A percentile compares a stretch with the other conserved stretches of the same genome.
Conservation (phyloP, 2,329 filamentous ascomycete species). For the Leptographium radiaticola region DNA sequence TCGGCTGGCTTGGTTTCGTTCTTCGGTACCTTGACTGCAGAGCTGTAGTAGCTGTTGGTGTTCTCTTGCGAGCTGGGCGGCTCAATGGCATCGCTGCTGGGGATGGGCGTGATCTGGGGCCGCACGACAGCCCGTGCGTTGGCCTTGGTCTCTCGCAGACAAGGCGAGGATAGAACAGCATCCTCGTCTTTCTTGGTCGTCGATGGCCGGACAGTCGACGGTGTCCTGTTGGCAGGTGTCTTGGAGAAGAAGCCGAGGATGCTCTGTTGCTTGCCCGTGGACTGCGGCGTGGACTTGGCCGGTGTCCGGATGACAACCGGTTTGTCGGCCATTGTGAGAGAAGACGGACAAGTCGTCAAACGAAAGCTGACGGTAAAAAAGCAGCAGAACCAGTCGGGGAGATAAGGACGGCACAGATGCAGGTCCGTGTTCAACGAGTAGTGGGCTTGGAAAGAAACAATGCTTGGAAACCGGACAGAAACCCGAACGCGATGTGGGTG, state of each 20-base stretch:
- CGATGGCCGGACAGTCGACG: constrained; percentile 15
- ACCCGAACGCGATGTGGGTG: no score
- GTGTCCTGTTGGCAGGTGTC: constrained; percentile 20
- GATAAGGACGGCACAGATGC: neutral
- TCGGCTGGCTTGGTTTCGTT: constrained; percentile 28
- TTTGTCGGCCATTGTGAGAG: constrained; percentile 16
- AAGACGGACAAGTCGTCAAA: neutral
- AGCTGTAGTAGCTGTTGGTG: constrained; percentile 33
- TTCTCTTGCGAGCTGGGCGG: constrained; percentile 58
- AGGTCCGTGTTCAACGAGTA: neutral
- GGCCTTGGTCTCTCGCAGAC: constrained; percentile 33
- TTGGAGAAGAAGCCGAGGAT: constrained; percentile 75
- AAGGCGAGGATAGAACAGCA: constrained; percentile 18
- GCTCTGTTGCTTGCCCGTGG: constrained; percentile 49
- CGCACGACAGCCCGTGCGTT: constrained; percentile 26
- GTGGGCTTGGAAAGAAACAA: neutral
- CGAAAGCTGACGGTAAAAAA: neutral
- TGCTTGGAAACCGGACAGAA: neutral
- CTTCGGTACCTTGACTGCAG: constrained; percentile 30
- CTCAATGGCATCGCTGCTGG: constrained; percentile 65
- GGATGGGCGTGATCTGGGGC: constrained; percentile 52
- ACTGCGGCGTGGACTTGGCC: constrained; percentile 23
- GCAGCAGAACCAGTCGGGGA: neutral
- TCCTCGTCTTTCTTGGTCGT: constrained; percentile 8
- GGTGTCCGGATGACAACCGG: constrained; percentile 21